Percentiles rank a stretch among this genome's conserved stretches.
These are phyloP conservation scores for Arthrobotrys conoides DNA, from an alignment of 2,329 filamentous ascomycete species.

Conservation along the genomic window DNA sequence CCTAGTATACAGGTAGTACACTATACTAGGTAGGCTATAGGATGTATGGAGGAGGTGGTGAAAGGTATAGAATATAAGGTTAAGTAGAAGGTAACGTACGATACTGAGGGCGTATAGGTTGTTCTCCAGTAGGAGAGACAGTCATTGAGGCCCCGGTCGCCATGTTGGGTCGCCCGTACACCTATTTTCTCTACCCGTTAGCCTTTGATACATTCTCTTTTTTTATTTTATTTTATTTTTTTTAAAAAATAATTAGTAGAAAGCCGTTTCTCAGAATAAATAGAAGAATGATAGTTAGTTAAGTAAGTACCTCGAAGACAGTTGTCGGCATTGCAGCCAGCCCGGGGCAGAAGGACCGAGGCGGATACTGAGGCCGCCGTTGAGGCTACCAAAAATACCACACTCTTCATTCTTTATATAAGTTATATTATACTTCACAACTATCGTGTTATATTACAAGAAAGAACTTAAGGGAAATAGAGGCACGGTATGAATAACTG, in stretches of 20 bases:
- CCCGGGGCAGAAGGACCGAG: slow-evolving; percentile 26
- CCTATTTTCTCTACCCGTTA: slow-evolving; percentile 2
- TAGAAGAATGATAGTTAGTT: too few species aligned
- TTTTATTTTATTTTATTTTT: too few species aligned
- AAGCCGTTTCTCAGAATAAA: too few species aligned
- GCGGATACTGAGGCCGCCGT: slow-evolving; percentile 18
- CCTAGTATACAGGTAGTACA: too few species aligned
- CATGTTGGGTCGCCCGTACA: slow-evolving; percentile 30
- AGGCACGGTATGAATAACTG: too few species aligned
- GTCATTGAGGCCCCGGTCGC: not conserved
- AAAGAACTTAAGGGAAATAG: too few species aligned
- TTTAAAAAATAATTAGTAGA: too few species aligned
- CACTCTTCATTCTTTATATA: not conserved
- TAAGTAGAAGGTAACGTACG: slow-evolving; percentile 1
- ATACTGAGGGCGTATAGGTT: slow-evolving; percentile 27
- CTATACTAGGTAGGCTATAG: too few species aligned
- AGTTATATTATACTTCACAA: not conserved
- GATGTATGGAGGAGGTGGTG: not conserved
- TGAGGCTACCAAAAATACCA: not conserved
- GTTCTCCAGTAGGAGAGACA: slow-evolving; percentile 47
- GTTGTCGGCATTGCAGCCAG: slow-evolving; percentile 28
- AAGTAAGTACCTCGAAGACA: slow-evolving; percentile 26
- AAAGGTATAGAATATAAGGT: not conserved
- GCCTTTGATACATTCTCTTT: not conserved
- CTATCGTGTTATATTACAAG: too few species aligned